Evolutionary conservation across 225 moss, liverwort and hornwort species (phyloP).

Genomic region (Pseudoscleropodium purum): DNA sequence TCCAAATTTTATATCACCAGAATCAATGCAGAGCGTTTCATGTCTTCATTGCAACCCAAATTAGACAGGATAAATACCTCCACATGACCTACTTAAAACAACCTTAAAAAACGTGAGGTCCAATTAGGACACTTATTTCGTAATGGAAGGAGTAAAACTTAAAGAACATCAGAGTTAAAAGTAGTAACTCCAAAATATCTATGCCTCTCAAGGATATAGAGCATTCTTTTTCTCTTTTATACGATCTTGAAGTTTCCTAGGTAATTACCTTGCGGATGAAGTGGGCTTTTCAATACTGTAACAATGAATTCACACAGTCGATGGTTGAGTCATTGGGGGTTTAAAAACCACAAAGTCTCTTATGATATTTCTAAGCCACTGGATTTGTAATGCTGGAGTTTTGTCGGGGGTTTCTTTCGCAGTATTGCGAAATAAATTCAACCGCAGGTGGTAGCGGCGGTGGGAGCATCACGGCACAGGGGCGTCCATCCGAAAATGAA

Average conservation of each 20-base stretch:
- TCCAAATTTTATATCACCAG: not conserved
- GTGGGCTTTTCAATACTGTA: not conserved
- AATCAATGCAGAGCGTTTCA: not conserved
- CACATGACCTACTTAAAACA: not conserved
- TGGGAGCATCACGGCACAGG: conserved; percentile 39
- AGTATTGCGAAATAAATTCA: conserved; percentile 35
- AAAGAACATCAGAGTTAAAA: not conserved
- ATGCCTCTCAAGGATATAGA: too few relatives aligned
- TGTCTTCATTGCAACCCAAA: not conserved
- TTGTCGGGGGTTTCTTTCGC: not conserved
- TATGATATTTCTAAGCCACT: not conserved
- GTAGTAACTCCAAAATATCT: not conserved
- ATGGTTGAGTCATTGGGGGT: not conserved
- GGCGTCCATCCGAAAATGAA: conserved; percentile 5
- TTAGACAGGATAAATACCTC: not conserved
- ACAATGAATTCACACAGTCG: not conserved
- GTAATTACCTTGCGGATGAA: not conserved
- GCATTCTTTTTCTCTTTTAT: not conserved
- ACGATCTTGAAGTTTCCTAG: not conserved
- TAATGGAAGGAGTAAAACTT: not conserved
- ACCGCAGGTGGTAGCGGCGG: not conserved
- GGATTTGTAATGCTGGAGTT: not conserved
- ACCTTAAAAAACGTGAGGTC: not conserved
- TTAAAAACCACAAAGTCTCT: not conserved
- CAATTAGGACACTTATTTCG: not conserved